Evolutionary conservation across 805 yeast genomes (phyloP).

Genomic region (Scheffersomyces coipomensis): DNA sequence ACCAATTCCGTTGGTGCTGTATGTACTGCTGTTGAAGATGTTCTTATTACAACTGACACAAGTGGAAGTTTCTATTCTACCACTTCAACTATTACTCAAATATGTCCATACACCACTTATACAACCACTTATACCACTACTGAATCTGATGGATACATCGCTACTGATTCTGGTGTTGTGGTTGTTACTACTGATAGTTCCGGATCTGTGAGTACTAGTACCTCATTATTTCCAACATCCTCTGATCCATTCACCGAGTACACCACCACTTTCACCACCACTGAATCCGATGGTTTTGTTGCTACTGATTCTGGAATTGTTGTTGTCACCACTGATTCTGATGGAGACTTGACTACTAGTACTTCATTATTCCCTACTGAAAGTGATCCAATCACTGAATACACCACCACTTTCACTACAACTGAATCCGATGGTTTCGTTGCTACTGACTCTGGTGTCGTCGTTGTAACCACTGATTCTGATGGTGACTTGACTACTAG

Average conservation of each 20-base stretch:
- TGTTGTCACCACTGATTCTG: constrained; percentile 8
- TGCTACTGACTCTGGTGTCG: constrained; percentile 15
- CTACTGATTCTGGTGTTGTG: constrained; percentile 1
- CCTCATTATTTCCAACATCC: background rate
- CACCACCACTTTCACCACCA: constrained; percentile 6
- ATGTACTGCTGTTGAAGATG: constrained; percentile 8
- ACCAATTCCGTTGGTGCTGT: constrained; percentile 4
- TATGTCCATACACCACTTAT: constrained; percentile 6
- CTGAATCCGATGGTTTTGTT: constrained; percentile 8
- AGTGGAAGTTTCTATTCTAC: constrained; percentile 8
- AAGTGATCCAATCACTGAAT: background rate
- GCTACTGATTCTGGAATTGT: constrained; percentile 15
- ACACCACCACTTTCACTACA: background rate
- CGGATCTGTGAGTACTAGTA: too few relatives aligned
- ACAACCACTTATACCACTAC: background rate
- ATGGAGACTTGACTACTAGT: constrained; percentile 8
- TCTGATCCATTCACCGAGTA: constrained; percentile 6
- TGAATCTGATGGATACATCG: background rate
- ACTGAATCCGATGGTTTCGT: constrained; percentile 5
- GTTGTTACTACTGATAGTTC: too few relatives aligned
- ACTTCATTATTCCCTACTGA: constrained; percentile 3
- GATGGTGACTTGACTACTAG: constrained; percentile 9
- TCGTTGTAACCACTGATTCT: constrained; percentile 8
- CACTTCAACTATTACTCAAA: background rate
- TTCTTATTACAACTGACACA: constrained; percentile 7